phyloP scores from a whole-genome alignment of 768 basidiomycete genomes.

The Pulveroboletus sp. region DNA sequence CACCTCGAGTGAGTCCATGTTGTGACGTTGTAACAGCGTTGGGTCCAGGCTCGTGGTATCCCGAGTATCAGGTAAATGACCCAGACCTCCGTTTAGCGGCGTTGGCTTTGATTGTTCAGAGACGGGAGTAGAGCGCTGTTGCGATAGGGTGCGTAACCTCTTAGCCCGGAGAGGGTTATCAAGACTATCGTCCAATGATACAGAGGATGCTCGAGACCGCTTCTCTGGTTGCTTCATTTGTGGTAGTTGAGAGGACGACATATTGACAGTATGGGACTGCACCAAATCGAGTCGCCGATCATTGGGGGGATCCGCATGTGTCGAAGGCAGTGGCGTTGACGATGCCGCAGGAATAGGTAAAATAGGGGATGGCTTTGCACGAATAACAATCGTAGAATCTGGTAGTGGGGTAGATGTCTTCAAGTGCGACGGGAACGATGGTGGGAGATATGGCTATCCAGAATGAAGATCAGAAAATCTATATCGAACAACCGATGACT shows the following conservation, averaged over 20 bases:
- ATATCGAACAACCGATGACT: conserved; percentile 2
- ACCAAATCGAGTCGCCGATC: conserved; percentile 9
- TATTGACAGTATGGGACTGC: conserved; percentile 9
- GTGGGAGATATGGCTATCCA: conserved; percentile 45
- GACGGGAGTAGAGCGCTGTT: background rate
- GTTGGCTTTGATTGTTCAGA: background rate
- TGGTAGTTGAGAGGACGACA: conserved; percentile 14
- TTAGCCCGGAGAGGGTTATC: conserved; percentile 18
- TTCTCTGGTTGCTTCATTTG: conserved; percentile 23
- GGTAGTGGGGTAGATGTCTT: conserved; percentile 50
- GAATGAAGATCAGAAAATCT: conserved; percentile 12
- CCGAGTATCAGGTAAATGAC: conserved; percentile 1
- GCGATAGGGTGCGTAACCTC: conserved; percentile 16
- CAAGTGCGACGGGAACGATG: conserved; percentile 52
- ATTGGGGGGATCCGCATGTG: conserved; percentile 16
- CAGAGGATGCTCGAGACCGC: conserved; percentile 26
- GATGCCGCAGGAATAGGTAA: conserved; percentile 22
- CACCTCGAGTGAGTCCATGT: background rate
- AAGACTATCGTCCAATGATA: conserved; percentile 25
- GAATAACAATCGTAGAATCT: conserved; percentile 18
- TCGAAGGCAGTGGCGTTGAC: conserved; percentile 26
- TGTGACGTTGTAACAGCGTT: background rate
- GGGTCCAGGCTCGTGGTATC: conserved; percentile 1
- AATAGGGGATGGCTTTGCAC: conserved; percentile 45
- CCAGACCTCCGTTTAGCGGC: conserved; percentile 10